A percentile compares a stretch with the other conserved stretches of the same genome.
These are phyloP conservation scores for Edhazardia aedis DNA, from an alignment of 371 early-diverging fungal species.

Conservation along the genomic window DNA sequence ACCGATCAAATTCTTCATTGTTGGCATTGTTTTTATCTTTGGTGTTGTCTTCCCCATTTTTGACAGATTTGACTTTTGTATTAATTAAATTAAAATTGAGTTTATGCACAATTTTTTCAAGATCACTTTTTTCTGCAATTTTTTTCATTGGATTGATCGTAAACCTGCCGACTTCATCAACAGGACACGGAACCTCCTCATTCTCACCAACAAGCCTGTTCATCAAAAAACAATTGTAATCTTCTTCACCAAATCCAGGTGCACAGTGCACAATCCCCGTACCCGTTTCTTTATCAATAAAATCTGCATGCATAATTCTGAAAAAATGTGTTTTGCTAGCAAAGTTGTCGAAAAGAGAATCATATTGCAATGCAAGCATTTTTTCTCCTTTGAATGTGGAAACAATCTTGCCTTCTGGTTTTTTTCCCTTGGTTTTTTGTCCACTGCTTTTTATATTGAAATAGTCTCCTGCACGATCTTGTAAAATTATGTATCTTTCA, in stretches of 20 bases:
- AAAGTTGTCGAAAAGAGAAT: conserved; percentile 72
- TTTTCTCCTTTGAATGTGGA: conserved; percentile 58
- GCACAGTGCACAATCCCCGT: conserved; percentile 98
- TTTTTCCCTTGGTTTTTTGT: background rate
- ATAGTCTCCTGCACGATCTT: conserved; percentile 18
- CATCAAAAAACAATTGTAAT: conserved; percentile 74
- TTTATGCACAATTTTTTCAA: too few relatives aligned
- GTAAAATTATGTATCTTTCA: conserved; percentile 17
- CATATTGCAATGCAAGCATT: conserved; percentile 67
- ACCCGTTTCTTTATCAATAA: conserved; percentile 81
- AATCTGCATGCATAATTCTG: conserved; percentile 63
- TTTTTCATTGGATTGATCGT: too few relatives aligned
- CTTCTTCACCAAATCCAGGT: conserved; percentile 99
- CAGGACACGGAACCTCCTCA: conserved; percentile 63
- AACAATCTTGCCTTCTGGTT: conserved; percentile 58
- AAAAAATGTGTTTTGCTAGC: conserved; percentile 55
- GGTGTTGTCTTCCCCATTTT: too few relatives aligned
- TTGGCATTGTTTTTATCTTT: too few relatives aligned
- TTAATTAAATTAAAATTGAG: too few relatives aligned
- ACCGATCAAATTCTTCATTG: too few relatives aligned
- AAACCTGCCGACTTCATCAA: conserved; percentile 73
- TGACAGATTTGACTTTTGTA: too few relatives aligned
- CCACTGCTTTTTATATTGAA: background rate
- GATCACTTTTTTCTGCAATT: conserved; percentile 48
- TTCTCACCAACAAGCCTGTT: conserved; percentile 65